These are phyloP conservation scores for Adansonia madagascariensis DNA, from an alignment of 441 rosid species.

Conservation along the genomic window DNA sequence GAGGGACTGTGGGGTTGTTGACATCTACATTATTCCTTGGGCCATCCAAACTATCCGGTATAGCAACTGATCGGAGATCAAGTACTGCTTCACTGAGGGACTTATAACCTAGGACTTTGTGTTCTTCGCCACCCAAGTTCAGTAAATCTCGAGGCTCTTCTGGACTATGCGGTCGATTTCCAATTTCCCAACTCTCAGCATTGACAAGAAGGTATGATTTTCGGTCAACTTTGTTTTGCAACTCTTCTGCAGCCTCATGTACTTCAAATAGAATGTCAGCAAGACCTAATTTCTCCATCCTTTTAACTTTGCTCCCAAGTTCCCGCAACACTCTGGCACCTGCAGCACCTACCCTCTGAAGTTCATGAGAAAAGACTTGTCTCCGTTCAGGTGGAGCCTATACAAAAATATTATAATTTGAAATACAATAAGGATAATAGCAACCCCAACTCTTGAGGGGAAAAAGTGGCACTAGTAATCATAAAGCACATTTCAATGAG, in stretches of 20 bases:
- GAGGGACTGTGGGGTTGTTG: constrained; percentile 35
- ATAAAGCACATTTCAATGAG: not conserved
- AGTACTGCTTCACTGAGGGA: constrained; percentile 81
- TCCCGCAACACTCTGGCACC: constrained; percentile 61
- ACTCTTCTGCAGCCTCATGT: constrained; percentile 61
- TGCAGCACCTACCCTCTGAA: constrained; percentile 52
- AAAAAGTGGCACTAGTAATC: not conserved
- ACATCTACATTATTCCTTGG: constrained; percentile 28
- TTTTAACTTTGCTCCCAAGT: constrained; percentile 63
- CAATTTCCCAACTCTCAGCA: constrained; percentile 72
- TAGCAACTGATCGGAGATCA: constrained; percentile 50
- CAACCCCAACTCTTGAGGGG: not conserved
- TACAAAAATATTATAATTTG: constrained; percentile 23
- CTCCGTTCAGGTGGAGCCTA: constrained; percentile 69
- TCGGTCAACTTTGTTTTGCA: constrained; percentile 62
- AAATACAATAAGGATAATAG: constrained; percentile 5
- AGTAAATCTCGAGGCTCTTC: constrained; percentile 60
- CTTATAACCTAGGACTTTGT: constrained; percentile 53
- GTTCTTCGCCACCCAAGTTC: constrained; percentile 50
- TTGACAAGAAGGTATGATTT: constrained; percentile 68
- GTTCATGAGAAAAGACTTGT: constrained; percentile 54
- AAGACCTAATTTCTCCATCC: constrained; percentile 63
- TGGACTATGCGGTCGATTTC: constrained; percentile 50
- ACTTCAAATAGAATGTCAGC: constrained; percentile 53
- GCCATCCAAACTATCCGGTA: constrained; percentile 49